Conservation (phyloP, 345 rosid genomes). For the Cardamine resedifolia region DNA sequence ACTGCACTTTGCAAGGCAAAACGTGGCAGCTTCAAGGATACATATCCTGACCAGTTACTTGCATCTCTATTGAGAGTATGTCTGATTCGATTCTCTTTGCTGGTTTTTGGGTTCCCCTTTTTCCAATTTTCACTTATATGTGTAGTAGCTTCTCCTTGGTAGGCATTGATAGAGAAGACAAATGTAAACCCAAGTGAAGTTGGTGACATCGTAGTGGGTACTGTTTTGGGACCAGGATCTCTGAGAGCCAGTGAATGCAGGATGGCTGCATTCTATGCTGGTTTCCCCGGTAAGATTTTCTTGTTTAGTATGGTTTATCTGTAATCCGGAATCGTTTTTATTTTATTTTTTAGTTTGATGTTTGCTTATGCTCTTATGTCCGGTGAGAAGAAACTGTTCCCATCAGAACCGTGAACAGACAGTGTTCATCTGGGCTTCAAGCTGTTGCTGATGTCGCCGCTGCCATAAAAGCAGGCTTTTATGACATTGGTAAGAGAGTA, state of each 20-base stretch:
- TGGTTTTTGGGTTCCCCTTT: background rate
- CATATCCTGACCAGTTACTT: conserved; percentile 80
- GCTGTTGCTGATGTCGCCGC: conserved; percentile 99
- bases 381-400: conserved; percentile 73
- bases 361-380: conserved; percentile 12
- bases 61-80: conserved; percentile 77
- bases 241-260: conserved; percentile 92
- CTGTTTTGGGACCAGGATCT: conserved; percentile 87
- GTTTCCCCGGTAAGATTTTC: conserved; percentile 68
- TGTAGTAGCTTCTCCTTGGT: conserved; percentile 16
- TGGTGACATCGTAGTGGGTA: conserved; percentile 97
- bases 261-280: conserved; percentile 98
- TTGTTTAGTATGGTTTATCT: background rate
- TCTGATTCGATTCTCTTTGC: background rate
- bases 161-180: conserved; percentile 88
- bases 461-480: conserved; percentile 92
- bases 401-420: conserved; percentile 85
- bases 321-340: background rate
- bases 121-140: background rate
- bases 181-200: conserved; percentile 82
- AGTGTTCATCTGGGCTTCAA: conserved; percentile 97
- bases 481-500: conserved; percentile 69
- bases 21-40: conserved; percentile 92
- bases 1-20: conserved; percentile 82
- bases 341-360: background rate